Percentiles rank a stretch among this genome's conserved stretches.
These are phyloP conservation scores for Aspergillus cejpii DNA, from an alignment of 2,329 filamentous ascomycete genomes.

Conservation along the genomic window DNA sequence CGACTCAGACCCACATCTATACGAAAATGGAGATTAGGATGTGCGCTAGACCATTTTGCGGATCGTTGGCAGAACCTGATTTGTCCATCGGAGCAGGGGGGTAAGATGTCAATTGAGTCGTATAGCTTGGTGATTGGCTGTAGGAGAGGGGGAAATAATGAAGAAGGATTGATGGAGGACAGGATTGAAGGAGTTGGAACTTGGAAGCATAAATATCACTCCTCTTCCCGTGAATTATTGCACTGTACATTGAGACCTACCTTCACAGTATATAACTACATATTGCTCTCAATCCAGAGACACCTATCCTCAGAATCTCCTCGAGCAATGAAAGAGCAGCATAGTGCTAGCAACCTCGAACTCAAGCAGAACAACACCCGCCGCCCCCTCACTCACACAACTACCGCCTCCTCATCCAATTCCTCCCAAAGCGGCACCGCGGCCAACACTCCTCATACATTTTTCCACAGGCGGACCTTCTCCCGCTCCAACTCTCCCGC, in stretches of 20 bases:
- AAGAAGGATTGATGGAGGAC: not conserved
- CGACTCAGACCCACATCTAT: conserved; percentile 9
- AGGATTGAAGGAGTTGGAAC: not conserved
- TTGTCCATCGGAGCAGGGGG: conserved; percentile 4
- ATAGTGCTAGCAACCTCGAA: not conserved
- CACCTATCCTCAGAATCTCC: not conserved
- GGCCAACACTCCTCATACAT: conserved; percentile 3
- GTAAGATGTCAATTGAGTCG: not conserved
- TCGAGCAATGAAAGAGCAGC: conserved; percentile 5
- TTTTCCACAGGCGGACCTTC: conserved; percentile 2
- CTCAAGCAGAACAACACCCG: conserved; percentile 2
- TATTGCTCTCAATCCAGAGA: too few species aligned
- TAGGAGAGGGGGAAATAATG: not conserved
- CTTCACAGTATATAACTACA: too few species aligned
- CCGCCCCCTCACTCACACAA: conserved; percentile 17
- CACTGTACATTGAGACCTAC: not conserved
- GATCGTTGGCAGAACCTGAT: conserved; percentile 17
- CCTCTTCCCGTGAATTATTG: not conserved
- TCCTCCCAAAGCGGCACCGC: conserved; percentile 4
- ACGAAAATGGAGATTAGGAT: conserved; percentile 7
- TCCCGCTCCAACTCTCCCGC: conserved; percentile 19
- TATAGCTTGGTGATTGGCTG: not conserved
- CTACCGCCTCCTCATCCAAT: conserved; percentile 15
- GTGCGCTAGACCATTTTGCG: conserved; percentile 20
- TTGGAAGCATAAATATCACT: conserved; percentile 16